Percentiles rank a stretch among this genome's conserved stretches.
phyloP scores from a whole-genome alignment of 306 rosid species.

The Malus fusca region DNA sequence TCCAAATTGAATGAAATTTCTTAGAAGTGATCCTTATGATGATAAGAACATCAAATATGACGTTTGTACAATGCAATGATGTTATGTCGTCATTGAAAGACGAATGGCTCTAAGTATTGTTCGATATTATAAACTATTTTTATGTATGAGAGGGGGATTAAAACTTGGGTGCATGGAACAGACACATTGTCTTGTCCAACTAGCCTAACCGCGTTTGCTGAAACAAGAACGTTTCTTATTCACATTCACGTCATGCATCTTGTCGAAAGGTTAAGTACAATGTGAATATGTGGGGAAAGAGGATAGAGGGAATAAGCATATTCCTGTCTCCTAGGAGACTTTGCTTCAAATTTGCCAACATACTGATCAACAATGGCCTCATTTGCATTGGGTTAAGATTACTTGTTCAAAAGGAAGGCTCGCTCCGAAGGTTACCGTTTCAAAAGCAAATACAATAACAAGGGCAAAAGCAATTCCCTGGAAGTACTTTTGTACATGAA shows the following conservation, averaged over 20 bases:
- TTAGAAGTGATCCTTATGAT: too few relatives aligned
- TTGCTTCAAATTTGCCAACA: constrained; percentile 27
- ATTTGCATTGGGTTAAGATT: constrained; percentile 7
- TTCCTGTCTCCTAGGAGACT: not conserved
- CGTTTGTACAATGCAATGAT: not conserved
- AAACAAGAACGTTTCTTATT: not conserved
- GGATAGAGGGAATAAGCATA: not conserved
- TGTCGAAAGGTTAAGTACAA: not conserved
- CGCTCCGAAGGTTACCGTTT: constrained; percentile 32
- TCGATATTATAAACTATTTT: not conserved
- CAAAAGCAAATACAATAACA: constrained; percentile 15
- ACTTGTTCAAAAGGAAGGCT: constrained; percentile 19
- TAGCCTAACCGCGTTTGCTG: not conserved
- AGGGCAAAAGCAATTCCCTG: constrained; percentile 23
- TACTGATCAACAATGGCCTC: constrained; percentile 10
- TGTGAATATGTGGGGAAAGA: not conserved
- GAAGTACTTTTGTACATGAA: constrained; percentile 26
- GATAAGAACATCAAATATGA: too few relatives aligned
- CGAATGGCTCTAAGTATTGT: not conserved
- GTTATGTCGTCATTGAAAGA: not conserved
- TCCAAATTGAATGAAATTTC: too few relatives aligned
- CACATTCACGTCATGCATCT: not conserved
- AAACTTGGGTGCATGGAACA: not conserved
- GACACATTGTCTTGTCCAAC: too few relatives aligned
- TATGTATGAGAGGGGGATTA: not conserved